phyloP scores from a whole-genome alignment of 305 asterid genomes.

The Fraxinus sp. region DNA sequence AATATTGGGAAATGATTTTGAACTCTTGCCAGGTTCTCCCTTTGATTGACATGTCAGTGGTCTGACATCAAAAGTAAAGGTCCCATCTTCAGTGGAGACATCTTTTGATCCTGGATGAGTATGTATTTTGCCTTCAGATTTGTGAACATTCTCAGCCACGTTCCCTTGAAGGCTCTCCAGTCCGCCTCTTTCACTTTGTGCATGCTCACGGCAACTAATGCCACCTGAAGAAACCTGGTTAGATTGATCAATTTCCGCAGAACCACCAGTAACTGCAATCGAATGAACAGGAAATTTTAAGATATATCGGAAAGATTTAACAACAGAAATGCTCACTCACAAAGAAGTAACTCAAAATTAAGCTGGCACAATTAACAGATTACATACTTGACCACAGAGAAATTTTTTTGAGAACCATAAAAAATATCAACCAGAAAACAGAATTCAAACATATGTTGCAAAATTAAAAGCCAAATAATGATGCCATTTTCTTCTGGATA shows the following conservation, averaged over 20 bases:
- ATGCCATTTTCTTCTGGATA: background rate
- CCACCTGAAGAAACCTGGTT: constrained; percentile 33
- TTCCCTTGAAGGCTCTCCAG: constrained; percentile 27
- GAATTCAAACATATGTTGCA: background rate
- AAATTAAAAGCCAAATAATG: background rate
- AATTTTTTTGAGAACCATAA: background rate
- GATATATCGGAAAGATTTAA: constrained; percentile 4
- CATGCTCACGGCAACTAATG: constrained; percentile 32
- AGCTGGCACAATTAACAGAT: constrained; percentile 3
- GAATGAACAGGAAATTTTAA: constrained; percentile 18
- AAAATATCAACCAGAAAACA: background rate
- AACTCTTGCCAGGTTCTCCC: constrained; percentile 42
- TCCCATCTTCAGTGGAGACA: constrained; percentile 47
- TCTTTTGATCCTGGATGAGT: constrained; percentile 35
- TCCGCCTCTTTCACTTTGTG: constrained; percentile 34
- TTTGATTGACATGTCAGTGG: constrained; percentile 49
- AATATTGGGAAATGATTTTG: constrained; percentile 41
- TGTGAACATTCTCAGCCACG: constrained; percentile 30
- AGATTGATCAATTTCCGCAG: constrained; percentile 37
- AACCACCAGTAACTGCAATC: constrained; percentile 38
- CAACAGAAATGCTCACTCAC: constrained; percentile 1
- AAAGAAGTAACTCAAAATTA: constrained; percentile 7
- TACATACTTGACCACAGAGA: background rate
- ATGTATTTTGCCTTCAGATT: constrained; percentile 22
- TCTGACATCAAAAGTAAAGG: constrained; percentile 59